These are phyloP conservation scores for Trichosporon sp. DNA, from an alignment of 1,284 basidiomycete species.

Conservation along the genomic window DNA sequence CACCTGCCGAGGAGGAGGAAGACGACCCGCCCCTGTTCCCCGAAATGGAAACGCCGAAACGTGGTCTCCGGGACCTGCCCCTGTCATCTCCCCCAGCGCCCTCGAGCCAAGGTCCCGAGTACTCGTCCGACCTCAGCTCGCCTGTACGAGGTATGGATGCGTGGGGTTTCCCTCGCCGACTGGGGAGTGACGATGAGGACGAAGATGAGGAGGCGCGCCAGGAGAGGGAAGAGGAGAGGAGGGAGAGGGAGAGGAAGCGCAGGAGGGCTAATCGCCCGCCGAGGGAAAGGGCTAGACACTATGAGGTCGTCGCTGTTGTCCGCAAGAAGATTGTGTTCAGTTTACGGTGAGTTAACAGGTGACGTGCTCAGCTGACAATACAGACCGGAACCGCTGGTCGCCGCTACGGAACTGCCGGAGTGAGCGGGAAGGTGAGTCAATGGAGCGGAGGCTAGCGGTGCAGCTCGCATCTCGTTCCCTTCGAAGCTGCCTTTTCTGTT, in stretches of 20 bases:
- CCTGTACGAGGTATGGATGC: conserved; percentile 30
- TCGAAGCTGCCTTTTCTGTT: too few relatives aligned
- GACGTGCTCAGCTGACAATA: background rate
- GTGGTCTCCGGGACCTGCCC: background rate
- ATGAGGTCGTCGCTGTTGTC: conserved; percentile 55
- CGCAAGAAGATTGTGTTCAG: conserved; percentile 56
- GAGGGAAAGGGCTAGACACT: conserved; percentile 45
- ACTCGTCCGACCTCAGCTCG: conserved; percentile 52
- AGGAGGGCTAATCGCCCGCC: conserved; percentile 26
- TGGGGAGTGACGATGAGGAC: conserved; percentile 29
- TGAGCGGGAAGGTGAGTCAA: background rate
- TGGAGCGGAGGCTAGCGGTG: too few relatives aligned
- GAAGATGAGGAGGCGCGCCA: conserved; percentile 35
- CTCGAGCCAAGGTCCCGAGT: conserved; percentile 37
- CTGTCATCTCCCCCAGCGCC: conserved; percentile 31
- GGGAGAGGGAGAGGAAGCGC: conserved; percentile 23
- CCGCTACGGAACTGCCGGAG: conserved; percentile 8
- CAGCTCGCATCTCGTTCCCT: too few relatives aligned
- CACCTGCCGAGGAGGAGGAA: conserved; percentile 34
- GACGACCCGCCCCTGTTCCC: conserved; percentile 42
- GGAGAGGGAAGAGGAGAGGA: conserved; percentile 29
- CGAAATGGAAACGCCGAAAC: conserved; percentile 26
- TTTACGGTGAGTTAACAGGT: conserved; percentile 39
- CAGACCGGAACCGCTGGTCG: conserved; percentile 10
- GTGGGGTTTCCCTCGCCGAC: conserved; percentile 19